Conservation (phyloP, 495 filamentous ascomycete genomes). For the Endocarpon pusillum region DNA sequence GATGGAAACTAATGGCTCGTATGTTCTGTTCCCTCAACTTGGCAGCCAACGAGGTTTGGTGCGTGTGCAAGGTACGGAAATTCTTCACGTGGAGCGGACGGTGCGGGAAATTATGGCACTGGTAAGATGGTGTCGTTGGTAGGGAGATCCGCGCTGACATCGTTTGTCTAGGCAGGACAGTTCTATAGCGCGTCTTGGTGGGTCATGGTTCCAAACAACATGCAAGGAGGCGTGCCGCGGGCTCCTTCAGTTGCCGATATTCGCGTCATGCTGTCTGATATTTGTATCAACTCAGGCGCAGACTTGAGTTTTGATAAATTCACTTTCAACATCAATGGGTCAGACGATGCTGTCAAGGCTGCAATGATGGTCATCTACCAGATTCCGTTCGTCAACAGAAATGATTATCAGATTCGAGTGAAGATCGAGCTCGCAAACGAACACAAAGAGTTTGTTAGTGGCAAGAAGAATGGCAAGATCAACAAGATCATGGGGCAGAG, state of each 20-base stretch:
- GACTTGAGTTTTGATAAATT: slow-evolving; percentile 89
- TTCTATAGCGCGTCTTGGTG: slow-evolving; percentile 97
- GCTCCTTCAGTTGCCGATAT: slow-evolving; percentile 62
- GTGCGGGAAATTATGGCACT: slow-evolving; percentile 88
- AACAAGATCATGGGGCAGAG: slow-evolving; percentile 99
- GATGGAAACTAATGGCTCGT: slow-evolving; percentile 88
- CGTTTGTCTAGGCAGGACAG: slow-evolving; percentile 54
- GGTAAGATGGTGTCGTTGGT: slow-evolving; percentile 28
- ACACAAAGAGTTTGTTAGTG: slow-evolving; percentile 97
- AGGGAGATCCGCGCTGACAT: slow-evolving; percentile 14
- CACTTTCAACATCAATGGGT: slow-evolving; percentile 83
- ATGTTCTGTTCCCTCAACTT: slow-evolving; percentile 73
- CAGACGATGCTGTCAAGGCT: slow-evolving; percentile 86
- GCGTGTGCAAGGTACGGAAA: slow-evolving; percentile 80
- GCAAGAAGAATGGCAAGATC: slow-evolving; percentile 99
- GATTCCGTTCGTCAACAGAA: slow-evolving; percentile 72
- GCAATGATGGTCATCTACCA: slow-evolving; percentile 85
- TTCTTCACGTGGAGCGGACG: slow-evolving; percentile 83
- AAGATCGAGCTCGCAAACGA: slow-evolving; percentile 98
- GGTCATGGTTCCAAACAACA: slow-evolving; percentile 61
- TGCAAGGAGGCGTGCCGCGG: slow-evolving; percentile 35
- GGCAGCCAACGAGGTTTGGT: slow-evolving; percentile 64
- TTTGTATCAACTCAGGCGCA: slow-evolving; percentile 87
- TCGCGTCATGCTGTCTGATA: slow-evolving; percentile 79
- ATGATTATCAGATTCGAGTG: slow-evolving; percentile 82